phyloP scores from a whole-genome alignment of 1,284 basidiomycete genomes.

The Apiotrichum domesticum region DNA sequence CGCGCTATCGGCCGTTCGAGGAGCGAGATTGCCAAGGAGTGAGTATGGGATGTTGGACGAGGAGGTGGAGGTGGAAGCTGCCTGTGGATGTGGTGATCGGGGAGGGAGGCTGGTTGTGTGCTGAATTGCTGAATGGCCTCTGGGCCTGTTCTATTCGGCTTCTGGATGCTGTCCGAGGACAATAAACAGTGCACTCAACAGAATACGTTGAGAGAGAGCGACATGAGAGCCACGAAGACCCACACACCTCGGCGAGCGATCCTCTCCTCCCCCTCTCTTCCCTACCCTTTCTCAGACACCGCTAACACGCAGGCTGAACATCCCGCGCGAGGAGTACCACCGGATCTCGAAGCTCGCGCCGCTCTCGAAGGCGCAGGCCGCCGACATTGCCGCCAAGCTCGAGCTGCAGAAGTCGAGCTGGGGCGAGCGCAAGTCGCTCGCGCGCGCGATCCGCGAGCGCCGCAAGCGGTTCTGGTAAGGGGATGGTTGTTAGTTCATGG shows the following conservation, averaged over 20 bases:
- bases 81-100: not conserved
- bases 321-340: slow-evolving; percentile 22
- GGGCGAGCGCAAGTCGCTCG: slow-evolving; percentile 34
- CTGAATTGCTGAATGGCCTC: too few species aligned
- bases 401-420: slow-evolving; percentile 27
- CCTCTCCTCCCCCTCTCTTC: too few species aligned
- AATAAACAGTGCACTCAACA: too few species aligned
- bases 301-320: slow-evolving; percentile 20
- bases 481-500: not conserved
- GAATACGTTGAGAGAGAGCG: too few species aligned
- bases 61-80: too few species aligned
- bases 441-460: slow-evolving; percentile 31
- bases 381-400: slow-evolving; percentile 12
- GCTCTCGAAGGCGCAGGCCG: slow-evolving; percentile 19
- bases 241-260: too few species aligned
- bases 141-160: too few species aligned
- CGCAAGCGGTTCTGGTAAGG: slow-evolving; percentile 42
- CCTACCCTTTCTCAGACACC: too few species aligned
- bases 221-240: too few species aligned
- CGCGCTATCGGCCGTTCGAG: slow-evolving; percentile 27
- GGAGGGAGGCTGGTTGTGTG: too few species aligned
- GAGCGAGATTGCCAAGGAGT: slow-evolving; percentile 33
- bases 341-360: slow-evolving; percentile 36
- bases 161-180: too few species aligned
- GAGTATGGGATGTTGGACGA: slow-evolving; percentile 12